Evolutionary conservation across 352 stramenopile genomes (phyloP).

Genomic region (Poterioochromonas sp.): DNA sequence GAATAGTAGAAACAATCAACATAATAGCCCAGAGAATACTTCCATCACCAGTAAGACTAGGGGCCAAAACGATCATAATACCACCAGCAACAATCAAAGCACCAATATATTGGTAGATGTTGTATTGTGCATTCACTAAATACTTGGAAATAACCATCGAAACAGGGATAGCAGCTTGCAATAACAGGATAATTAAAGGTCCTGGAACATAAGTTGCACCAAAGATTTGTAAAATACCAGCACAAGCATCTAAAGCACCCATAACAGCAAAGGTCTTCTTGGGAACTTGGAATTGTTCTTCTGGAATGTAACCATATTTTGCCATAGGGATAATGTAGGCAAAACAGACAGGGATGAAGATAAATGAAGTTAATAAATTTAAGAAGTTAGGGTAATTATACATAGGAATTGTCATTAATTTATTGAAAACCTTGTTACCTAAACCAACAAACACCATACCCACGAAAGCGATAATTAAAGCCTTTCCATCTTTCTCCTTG

Average conservation of each 20-base stretch:
- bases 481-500: background rate
- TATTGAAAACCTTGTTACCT: conserved; percentile 34
- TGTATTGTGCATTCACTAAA: conserved; percentile 22
- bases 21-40: conserved; percentile 51
- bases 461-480: background rate
- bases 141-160: conserved; percentile 71
- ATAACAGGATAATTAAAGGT: conserved; percentile 23
- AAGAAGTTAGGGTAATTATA: conserved; percentile 76
- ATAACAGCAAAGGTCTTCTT: conserved; percentile 89
- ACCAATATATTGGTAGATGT: conserved; percentile 71
- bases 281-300: conserved; percentile 67
- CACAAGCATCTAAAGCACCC: conserved; percentile 61
- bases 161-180: conserved; percentile 85
- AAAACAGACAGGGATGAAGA: conserved; percentile 88
- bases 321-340: conserved; percentile 89
- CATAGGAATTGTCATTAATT: conserved; percentile 32
- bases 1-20: conserved; percentile 84
- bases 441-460: conserved; percentile 19
- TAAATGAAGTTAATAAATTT: conserved; percentile 81
- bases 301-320: conserved; percentile 73
- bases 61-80: conserved; percentile 80
- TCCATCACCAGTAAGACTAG: conserved; percentile 43
- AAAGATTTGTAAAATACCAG: conserved; percentile 46
- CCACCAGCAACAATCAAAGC: conserved; percentile 78
- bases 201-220: conserved; percentile 18